A percentile compares a stretch with the other conserved stretches of the same genome.
Conservation (phyloP, 768 basidiomycete species). For the Lactarius vividus region DNA sequence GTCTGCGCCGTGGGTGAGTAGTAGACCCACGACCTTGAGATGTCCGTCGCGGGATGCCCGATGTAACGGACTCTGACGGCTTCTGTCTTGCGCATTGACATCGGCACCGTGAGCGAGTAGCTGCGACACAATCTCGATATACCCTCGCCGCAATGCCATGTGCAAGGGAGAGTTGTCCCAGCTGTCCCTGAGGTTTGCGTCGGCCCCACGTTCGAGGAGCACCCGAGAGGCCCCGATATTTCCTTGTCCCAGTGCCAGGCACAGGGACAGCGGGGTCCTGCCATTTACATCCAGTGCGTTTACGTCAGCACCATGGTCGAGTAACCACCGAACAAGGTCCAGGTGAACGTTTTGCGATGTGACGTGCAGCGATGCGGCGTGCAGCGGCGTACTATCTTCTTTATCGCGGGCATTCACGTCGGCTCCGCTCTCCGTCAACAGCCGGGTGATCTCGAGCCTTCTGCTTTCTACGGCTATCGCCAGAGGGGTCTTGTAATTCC, state of each 20-base stretch:
- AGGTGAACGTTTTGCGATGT: too few relatives aligned
- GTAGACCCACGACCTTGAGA: neutral
- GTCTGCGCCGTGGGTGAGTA: constrained; percentile 2
- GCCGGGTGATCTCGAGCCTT: neutral
- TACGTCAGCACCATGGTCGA: neutral
- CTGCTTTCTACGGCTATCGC: neutral
- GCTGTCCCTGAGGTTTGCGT: too few relatives aligned
- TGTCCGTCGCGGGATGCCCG: constrained; percentile 2
- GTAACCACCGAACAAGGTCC: too few relatives aligned
- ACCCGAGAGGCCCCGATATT: too few relatives aligned
- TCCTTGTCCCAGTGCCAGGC: too few relatives aligned
- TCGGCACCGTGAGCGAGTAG: too few relatives aligned
- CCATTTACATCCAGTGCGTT: neutral
- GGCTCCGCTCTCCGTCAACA: neutral
- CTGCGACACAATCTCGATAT: neutral
- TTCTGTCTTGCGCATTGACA: too few relatives aligned
- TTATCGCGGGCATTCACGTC: neutral
- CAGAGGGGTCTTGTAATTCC: neutral
- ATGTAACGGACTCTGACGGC: neutral
- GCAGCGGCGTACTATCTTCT: neutral
- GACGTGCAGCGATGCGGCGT: neutral
- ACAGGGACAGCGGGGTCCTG: neutral
- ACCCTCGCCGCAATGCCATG: neutral
- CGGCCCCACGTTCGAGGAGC: too few relatives aligned
- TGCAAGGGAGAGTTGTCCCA: too few relatives aligned